A percentile compares a stretch with the other conserved stretches of the same genome.
These are phyloP conservation scores for Phylloporus scabripes DNA, from an alignment of 768 basidiomycete genomes.

Conservation along the genomic window DNA sequence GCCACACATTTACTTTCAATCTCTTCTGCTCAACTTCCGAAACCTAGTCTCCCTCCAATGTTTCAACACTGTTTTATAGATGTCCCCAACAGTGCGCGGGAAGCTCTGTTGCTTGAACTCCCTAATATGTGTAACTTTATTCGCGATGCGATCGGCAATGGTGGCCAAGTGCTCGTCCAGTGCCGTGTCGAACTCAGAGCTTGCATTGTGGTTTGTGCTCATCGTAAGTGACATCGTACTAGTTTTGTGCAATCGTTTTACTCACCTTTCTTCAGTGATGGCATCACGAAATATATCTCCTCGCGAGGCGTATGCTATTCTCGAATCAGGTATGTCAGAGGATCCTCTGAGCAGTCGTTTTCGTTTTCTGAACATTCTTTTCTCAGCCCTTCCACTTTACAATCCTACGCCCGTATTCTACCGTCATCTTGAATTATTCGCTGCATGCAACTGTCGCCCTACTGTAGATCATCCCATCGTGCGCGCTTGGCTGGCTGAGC, in stretches of 20 bases:
- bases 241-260: neutral
- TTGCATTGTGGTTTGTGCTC: constrained; percentile 48
- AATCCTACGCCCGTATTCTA: constrained; percentile 44
- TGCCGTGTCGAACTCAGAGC: constrained; percentile 50
- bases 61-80: constrained; percentile 41
- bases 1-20: constrained; percentile 52
- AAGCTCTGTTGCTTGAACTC: constrained; percentile 41
- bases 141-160: constrained; percentile 34
- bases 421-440: constrained; percentile 43
- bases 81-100: constrained; percentile 35
- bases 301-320: constrained; percentile 34
- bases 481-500: constrained; percentile 34
- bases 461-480: constrained; percentile 37
- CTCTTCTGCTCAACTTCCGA: constrained; percentile 44
- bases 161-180: constrained; percentile 50
- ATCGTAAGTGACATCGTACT: constrained; percentile 34
- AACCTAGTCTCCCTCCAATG: constrained; percentile 25
- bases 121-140: constrained; percentile 44
- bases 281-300: constrained; percentile 32
- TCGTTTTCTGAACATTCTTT: neutral
- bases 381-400: constrained; percentile 49
- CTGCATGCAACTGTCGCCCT: constrained; percentile 37
- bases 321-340: constrained; percentile 39
- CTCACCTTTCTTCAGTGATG: constrained; percentile 41
- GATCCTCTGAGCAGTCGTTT: neutral